Percentiles rank a stretch among this genome's conserved stretches.
Evolutionary conservation across 768 basidiomycete genomes (phyloP).

Genomic region (Tylopilus subfusipes): DNA sequence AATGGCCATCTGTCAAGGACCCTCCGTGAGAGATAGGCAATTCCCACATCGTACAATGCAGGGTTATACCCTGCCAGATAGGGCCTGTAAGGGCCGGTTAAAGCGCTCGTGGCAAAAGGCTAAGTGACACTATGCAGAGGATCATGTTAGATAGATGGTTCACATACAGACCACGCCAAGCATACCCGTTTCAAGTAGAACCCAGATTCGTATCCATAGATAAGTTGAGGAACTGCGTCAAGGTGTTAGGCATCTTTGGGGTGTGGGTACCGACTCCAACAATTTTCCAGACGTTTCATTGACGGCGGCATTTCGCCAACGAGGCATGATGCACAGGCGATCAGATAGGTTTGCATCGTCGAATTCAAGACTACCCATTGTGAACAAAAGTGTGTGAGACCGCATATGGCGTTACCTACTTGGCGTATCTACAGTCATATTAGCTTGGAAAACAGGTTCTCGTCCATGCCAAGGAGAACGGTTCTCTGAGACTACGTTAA

Average conservation of each 20-base stretch:
- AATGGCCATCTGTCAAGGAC: too few relatives aligned
- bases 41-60: too few relatives aligned
- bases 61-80: too few relatives aligned
- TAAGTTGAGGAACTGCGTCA: not conserved
- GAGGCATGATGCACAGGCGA: not conserved
- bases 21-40: too few relatives aligned
- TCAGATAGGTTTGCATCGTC: not conserved
- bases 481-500: too few relatives aligned
- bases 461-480: not conserved
- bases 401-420: not conserved
- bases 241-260: not conserved
- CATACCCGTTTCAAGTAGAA: too few relatives aligned
- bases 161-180: too few relatives aligned
- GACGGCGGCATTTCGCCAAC: not conserved
- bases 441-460: not conserved
- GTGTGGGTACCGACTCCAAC: not conserved
- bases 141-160: too few relatives aligned
- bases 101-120: too few relatives aligned
- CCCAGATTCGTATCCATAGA: too few relatives aligned
- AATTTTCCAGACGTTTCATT: not conserved
- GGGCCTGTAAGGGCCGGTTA: too few relatives aligned
- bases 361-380: not conserved
- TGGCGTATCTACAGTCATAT: not conserved
- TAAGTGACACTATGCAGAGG: too few relatives aligned
- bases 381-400: not conserved